These are phyloP conservation scores for Eimeria necatrix DNA, from an alignment of 169 alveolate species.

Conservation along the genomic window DNA sequence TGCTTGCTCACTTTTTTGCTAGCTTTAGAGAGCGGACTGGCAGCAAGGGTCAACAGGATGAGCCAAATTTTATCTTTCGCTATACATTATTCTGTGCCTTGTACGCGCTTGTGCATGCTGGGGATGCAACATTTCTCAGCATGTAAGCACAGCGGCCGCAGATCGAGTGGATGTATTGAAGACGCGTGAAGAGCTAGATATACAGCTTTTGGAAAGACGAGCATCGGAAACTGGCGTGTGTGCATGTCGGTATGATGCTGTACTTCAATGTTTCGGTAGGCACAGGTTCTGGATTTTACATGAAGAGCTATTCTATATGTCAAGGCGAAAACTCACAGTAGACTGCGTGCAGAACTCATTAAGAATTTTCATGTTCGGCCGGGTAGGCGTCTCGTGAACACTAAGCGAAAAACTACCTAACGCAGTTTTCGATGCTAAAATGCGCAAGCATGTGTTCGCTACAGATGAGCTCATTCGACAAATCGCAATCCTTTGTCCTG, in stretches of 20 bases:
- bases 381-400: neutral
- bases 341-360: neutral
- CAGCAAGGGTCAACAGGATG: no score
- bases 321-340: neutral
- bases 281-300: neutral
- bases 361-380: neutral
- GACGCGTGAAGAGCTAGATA: constrained; percentile 76
- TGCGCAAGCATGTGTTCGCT: neutral
- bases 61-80: no score
- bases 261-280: constrained; percentile 81
- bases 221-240: constrained; percentile 81
- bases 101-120: neutral
- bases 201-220: constrained; percentile 70
- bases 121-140: neutral
- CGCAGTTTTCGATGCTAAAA: neutral
- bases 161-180: constrained; percentile 79
- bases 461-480: constrained; percentile 73
- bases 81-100: neutral
- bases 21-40: no score
- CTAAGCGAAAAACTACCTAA: neutral
- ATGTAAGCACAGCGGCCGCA: constrained; percentile 77
- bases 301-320: neutral
- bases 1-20: no score
- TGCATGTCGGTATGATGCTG: constrained; percentile 76
- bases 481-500: constrained; percentile 62